These are phyloP conservation scores for Gastrodia elata DNA, from an alignment of 106 monocot species.

Conservation along the genomic window DNA sequence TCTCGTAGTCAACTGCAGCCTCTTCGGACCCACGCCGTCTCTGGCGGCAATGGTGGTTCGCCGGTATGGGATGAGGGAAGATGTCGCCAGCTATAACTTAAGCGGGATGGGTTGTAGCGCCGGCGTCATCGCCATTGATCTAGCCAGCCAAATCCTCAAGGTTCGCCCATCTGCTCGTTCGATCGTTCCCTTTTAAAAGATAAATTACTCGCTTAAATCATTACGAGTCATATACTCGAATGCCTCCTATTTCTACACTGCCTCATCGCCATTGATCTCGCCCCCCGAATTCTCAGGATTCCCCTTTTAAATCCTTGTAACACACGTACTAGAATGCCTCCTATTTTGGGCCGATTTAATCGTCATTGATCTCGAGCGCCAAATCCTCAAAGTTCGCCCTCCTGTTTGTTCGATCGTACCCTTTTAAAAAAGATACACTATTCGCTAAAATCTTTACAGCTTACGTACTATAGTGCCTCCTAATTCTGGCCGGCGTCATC, in stretches of 20 bases:
- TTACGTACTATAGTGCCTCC: too few relatives aligned
- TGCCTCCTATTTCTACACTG: not conserved
- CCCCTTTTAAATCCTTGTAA: too few relatives aligned
- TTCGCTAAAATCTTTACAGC: too few relatives aligned
- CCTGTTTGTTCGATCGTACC: too few relatives aligned
- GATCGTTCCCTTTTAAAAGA: not conserved
- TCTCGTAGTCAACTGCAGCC: slow-evolving; percentile 13
- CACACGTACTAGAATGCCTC: too few relatives aligned
- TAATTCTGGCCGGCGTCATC: slow-evolving; percentile 25
- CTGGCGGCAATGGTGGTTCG: slow-evolving; percentile 16
- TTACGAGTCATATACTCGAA: not conserved
- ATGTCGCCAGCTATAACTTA: slow-evolving; percentile 13
- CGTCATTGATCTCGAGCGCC: too few relatives aligned
- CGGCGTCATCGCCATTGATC: slow-evolving; percentile 20
- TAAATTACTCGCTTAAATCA: not conserved
- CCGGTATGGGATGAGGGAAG: slow-evolving; percentile 12
- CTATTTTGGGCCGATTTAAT: too few relatives aligned
- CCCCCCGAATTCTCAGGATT: too few relatives aligned
- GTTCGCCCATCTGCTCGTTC: not conserved
- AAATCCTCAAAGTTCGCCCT: too few relatives aligned
- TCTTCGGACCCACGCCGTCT: slow-evolving; percentile 13
- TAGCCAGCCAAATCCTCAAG: slow-evolving; percentile 10
- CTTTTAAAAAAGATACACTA: too few relatives aligned
- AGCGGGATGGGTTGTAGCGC: slow-evolving; percentile 38
- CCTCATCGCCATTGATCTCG: not conserved